Evolutionary conservation across 2,329 filamentous ascomycete genomes (phyloP), one percentile per base, ranked within the genome.

Genomic region (Colletotrichum sublineola): DNA sequence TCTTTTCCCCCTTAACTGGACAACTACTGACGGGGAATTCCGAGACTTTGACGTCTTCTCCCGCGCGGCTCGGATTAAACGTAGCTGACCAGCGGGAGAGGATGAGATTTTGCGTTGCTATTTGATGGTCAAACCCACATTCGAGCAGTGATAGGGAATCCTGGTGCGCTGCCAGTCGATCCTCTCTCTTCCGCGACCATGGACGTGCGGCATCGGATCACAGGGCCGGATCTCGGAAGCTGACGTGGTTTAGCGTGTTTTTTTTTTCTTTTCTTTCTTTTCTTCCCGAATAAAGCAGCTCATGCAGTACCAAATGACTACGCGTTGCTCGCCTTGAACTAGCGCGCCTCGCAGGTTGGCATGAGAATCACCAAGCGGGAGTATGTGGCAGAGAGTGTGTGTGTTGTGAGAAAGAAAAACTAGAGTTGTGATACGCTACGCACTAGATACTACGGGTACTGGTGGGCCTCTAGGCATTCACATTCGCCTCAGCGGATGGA

Each of bases 191-290:
- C 24, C 33, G 36, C 42, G 42, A 31, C 42, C 42, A 40, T 31
- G 52, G 46, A 44, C 14, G 33, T 48, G 44, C 29, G 20, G 50
- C 42, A 31, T 12, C 48, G 58, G 57, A 24, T 50, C 68, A 58
- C 68, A 18, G 58, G 42, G 63, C 52, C 44, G 42, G 42, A 58
- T 50, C 11, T 58, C 57, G 52, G 64, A 62, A 42, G 53, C 42
- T 48, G 50, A 38, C 18, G 42, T 36, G 18, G 18, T 12, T 6
- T 24, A n/a, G 20, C 9, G 14, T 18, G 36, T 48, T 33, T 29
- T 55, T 18, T 44, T 48, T 33, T 29, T 55, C 38, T 18, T 36
- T 15, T 15, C 24, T 33, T 24, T 38, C 15, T 36, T 15, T 15
- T 33, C 42, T 31, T 38, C 15, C 38, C 11, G 7, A 18, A 15